Base-by-base conservation (phyloP, 2,329 filamentous ascomycete genomes). In the Raffaelea arxii region DNA sequence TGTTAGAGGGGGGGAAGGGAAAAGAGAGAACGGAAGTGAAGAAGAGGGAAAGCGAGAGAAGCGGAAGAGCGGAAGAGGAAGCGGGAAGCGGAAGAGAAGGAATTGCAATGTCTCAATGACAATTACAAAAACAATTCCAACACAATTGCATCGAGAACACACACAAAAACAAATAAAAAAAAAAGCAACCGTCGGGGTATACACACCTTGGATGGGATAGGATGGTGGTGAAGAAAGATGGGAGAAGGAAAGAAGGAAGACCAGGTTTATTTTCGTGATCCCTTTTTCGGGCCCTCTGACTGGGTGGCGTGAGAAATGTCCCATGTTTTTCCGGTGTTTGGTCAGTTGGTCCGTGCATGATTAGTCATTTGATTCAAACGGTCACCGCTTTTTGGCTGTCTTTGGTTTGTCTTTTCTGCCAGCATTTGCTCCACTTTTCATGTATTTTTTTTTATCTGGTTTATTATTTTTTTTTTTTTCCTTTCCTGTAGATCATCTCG, bases 241-340 rank as follows among this genome's bases (percentile, higher is more conserved):
- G 36, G 23, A 21, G 44, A 24, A 27, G 32, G n/a, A 25, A 25
- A 6, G 39, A 44, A 46, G 32, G 32, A 36, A 16, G 27, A 16
- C 40, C 42, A 35, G 43, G 43, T 41, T 25, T 44, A 47, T 48
- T 48, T 49, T 37, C 27, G 48, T 47, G 50, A 48, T 52, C 38
- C 40, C 44, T 47, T 50, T 50, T 49, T 44, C 47, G 43, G 27
- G 27, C 39, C 44, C 39, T 47, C 18, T 47, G 51, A 47, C 47
- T 51, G 46, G 43, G 51, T 53, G 52, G 52, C 50, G 50, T 54
- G 52, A 54, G 48, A 22, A 3, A n/a, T 36, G 9, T 44, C 46
- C 48, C 47, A 48, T 51, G 49, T 53, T 53, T 53, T 53, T 50
- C 49, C 51, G 49, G 46, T 4, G 9, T 5, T 35, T 25, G 12